phyloP scores from a whole-genome alignment of 805 yeast genomes.

The Cyberlindnera galapagoensis region DNA sequence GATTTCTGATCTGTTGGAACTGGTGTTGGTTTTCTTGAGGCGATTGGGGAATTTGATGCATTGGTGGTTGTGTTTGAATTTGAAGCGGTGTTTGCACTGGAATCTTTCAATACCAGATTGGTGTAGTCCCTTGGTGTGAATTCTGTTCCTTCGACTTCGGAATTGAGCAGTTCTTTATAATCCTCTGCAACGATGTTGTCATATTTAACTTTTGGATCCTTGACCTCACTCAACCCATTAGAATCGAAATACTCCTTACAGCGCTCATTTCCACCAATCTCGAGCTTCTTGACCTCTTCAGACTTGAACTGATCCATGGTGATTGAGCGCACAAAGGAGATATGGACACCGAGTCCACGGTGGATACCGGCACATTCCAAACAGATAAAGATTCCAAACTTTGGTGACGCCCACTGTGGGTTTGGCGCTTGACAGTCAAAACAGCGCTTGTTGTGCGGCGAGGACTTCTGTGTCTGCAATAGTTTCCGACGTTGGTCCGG shows the following conservation, averaged over 20 bases:
- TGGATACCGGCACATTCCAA: constrained; percentile 97
- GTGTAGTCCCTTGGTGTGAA: constrained; percentile 57
- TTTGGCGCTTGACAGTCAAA: constrained; percentile 93
- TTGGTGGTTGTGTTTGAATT: too few relatives aligned
- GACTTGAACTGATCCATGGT: constrained; percentile 98
- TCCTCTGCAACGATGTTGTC: constrained; percentile 92
- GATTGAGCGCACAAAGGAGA: constrained; percentile 91
- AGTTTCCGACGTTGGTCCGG: constrained; percentile 86
- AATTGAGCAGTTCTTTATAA: constrained; percentile 75
- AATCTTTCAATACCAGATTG: constrained; percentile 24
- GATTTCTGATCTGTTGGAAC: constrained; percentile 27
- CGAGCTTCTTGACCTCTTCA: constrained; percentile 87
- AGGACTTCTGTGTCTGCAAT: constrained; percentile 69
- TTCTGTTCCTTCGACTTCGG: constrained; percentile 65
- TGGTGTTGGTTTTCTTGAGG: constrained; percentile 37
- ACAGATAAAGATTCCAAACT: constrained; percentile 95
- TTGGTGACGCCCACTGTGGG: constrained; percentile 99
- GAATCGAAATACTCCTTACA: constrained; percentile 61
- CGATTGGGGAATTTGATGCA: constrained; percentile 21
- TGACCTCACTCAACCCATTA: constrained; percentile 61
- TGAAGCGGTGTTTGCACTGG: constrained; percentile 1
- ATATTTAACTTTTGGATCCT: constrained; percentile 71
- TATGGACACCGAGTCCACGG: constrained; percentile 92
- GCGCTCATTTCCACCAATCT: constrained; percentile 83
- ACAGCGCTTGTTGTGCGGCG: constrained; percentile 81